Conservation (phyloP, 148 eudicot species). For the Diospyros lotus region DNA sequence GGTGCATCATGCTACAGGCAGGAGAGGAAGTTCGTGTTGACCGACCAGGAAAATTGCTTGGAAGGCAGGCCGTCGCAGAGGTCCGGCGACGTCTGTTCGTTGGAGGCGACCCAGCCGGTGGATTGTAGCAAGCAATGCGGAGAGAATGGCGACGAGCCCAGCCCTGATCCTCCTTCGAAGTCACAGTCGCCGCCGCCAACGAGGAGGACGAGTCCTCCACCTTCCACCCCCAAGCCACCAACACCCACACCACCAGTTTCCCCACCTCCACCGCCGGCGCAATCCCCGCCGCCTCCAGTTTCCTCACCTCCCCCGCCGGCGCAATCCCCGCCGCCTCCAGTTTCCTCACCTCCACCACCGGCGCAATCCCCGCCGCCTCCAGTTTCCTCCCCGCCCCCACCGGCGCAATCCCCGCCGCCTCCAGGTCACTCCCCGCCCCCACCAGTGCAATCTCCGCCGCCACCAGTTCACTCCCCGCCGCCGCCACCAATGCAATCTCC, state of each 20-base stretch:
- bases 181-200: constrained; percentile 15
- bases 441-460: constrained; percentile 7
- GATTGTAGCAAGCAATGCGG: constrained; percentile 44
- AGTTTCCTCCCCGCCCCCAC: constrained; percentile 17
- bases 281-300: constrained; percentile 15
- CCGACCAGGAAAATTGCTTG: constrained; percentile 39
- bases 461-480: constrained; percentile 6
- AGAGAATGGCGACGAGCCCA: not conserved
- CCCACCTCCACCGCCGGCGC: constrained; percentile 18
- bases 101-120: constrained; percentile 23
- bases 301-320: constrained; percentile 22
- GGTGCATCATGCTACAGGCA: constrained; percentile 10
- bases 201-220: constrained; percentile 1
- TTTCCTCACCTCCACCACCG: constrained; percentile 10
- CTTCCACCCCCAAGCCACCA: not conserved
- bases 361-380: constrained; percentile 19
- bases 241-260: not conserved
- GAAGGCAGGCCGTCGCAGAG: constrained; percentile 32
- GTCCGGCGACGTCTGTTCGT: constrained; percentile 24
- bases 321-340: constrained; percentile 19
- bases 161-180: not conserved
- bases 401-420: constrained; percentile 7
- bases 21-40: constrained; percentile 14
- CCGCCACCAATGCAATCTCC: constrained; percentile 14
- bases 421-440: constrained; percentile 15